A percentile compares a stretch with the other conserved stretches of the same genome.
These are phyloP conservation scores for Cyberlindnera maclurae DNA, from an alignment of 805 yeast species.

Conservation along the genomic window DNA sequence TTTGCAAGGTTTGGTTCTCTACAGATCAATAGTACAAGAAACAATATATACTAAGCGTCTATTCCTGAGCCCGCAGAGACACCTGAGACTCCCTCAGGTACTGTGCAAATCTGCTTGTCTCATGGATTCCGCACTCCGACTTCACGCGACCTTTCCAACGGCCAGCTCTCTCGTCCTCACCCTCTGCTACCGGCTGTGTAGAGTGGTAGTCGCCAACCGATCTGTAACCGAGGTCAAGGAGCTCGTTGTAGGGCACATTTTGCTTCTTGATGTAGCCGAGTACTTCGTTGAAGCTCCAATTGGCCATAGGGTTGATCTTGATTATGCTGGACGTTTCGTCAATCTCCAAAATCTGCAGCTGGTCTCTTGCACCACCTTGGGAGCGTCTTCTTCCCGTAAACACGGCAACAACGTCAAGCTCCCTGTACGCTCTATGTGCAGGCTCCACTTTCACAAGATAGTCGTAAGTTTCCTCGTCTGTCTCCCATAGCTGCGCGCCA, in stretches of 20 bases:
- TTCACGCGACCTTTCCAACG: constrained; percentile 91
- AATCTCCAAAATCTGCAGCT: constrained; percentile 67
- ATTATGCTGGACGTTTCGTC: constrained; percentile 63
- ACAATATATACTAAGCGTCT: not conserved
- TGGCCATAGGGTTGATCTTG: constrained; percentile 83
- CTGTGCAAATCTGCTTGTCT: constrained; percentile 65
- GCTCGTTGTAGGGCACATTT: constrained; percentile 77
- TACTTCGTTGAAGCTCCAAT: constrained; percentile 75
- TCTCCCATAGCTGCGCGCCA: constrained; percentile 81
- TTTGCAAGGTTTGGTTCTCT: no score
- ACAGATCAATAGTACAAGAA: no score
- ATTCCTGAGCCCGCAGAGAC: not conserved
- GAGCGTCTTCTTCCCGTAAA: constrained; percentile 86
- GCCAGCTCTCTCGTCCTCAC: constrained; percentile 95
- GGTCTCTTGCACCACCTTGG: constrained; percentile 80
- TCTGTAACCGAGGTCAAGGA: constrained; percentile 80
- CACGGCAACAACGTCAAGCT: constrained; percentile 70
- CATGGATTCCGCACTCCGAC: constrained; percentile 95
- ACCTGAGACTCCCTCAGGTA: constrained; percentile 29
- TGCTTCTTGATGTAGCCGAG: constrained; percentile 59
- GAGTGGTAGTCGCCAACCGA: constrained; percentile 96
- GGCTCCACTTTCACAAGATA: constrained; percentile 91
- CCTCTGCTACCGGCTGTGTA: constrained; percentile 80
- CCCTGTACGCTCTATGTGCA: constrained; percentile 72
- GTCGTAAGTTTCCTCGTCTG: constrained; percentile 75